Conservation (phyloP, 2,329 filamentous ascomycete species). For the Exophiala xenobiotica region DNA sequence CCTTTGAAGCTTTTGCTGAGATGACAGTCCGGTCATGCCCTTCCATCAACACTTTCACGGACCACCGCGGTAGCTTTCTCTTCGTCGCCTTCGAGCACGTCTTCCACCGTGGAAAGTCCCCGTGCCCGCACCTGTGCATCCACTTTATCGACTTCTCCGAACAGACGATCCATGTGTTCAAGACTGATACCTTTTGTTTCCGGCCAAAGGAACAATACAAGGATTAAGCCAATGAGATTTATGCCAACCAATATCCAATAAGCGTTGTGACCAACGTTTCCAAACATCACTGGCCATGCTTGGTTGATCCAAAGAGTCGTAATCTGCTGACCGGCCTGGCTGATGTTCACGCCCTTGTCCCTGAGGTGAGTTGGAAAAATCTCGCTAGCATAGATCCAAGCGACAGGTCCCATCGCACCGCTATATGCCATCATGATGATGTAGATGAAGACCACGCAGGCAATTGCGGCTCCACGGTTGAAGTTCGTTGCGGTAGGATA, state of each 20-base stretch:
- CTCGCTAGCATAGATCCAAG: not conserved
- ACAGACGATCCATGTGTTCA: constrained; percentile 41
- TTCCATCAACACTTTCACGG: no score
- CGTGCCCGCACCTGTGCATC: constrained; percentile 33
- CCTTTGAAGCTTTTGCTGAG: no score
- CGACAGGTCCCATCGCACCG: constrained; percentile 9
- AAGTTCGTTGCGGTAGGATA: constrained; percentile 10
- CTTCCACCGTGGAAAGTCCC: constrained; percentile 23
- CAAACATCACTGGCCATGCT: constrained; percentile 43
- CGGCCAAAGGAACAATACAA: constrained; percentile 37
- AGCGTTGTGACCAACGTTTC: constrained; percentile 38
- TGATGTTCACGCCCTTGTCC: constrained; percentile 41
- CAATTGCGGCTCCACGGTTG: constrained; percentile 13
- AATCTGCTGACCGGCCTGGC: constrained; percentile 40
- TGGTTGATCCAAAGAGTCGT: constrained; percentile 36
- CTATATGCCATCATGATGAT: constrained; percentile 11
- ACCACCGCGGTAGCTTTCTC: no score
- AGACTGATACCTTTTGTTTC: constrained; percentile 38
- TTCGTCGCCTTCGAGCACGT: no score
- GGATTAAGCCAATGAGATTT: constrained; percentile 40
- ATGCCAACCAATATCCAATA: constrained; percentile 44
- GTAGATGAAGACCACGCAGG: constrained; percentile 11
- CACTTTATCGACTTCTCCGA: constrained; percentile 40
- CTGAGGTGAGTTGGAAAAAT: constrained; percentile 12
- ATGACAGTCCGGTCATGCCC: no score